phyloP scores from a whole-genome alignment of 345 rosid species.

The Anacardium occidentale region DNA sequence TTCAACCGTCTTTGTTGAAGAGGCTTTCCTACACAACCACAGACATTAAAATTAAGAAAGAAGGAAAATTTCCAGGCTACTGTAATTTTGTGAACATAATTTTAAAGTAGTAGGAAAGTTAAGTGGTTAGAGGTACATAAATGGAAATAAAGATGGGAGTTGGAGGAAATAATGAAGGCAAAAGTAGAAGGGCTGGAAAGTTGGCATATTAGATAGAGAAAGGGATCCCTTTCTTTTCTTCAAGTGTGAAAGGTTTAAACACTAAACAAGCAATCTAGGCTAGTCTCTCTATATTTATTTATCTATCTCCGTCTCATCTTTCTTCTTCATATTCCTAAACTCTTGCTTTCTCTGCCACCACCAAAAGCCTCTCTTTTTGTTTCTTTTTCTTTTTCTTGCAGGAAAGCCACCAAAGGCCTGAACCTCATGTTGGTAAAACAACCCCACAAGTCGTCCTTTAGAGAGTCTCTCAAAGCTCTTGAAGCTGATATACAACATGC shows the following conservation, averaged over 20 bases:
- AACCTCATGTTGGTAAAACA: constrained; percentile 55
- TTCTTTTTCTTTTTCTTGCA: background rate
- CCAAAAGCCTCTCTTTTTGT: constrained; percentile 4
- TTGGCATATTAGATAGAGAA: constrained; percentile 22
- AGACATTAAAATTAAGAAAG: background rate
- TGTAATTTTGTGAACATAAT: no score
- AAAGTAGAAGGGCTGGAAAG: constrained; percentile 16
- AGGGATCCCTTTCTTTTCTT: constrained; percentile 58
- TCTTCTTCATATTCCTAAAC: constrained; percentile 21
- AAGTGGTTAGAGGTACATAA: background rate
- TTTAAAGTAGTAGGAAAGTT: no score
- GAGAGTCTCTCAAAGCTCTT: constrained; percentile 60
- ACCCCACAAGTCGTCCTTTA: constrained; percentile 42
- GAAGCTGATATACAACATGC: constrained; percentile 70
- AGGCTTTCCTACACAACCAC: no score
- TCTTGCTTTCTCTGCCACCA: constrained; percentile 16
- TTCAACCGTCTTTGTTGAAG: background rate
- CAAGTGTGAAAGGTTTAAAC: constrained; percentile 35
- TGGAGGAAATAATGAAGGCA: constrained; percentile 17
- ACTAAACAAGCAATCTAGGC: constrained; percentile 38
- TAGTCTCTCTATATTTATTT: constrained; percentile 10
- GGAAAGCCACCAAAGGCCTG: constrained; percentile 12
- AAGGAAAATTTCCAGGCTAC: background rate
- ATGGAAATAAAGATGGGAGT: background rate
- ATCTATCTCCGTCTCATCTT: constrained; percentile 14